Evolutionary conservation across 106 monocot species (phyloP), one percentile per base, ranked within the genome.

Genomic region (Xerophyta viscosa): DNA sequence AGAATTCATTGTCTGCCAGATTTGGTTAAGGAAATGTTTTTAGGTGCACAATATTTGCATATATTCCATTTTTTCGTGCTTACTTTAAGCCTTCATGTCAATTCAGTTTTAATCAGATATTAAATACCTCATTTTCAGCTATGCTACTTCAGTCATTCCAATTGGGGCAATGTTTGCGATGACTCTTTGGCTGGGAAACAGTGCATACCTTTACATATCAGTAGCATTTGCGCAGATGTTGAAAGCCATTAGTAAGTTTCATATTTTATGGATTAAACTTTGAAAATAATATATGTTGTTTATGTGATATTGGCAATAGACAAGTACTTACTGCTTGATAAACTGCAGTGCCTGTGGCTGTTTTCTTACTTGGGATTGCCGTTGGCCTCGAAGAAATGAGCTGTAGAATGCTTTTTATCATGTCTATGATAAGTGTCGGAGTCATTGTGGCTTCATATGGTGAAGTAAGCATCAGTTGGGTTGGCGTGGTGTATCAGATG

Each of bases 171-270:
- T 94, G 94, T 94, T 94, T 54, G 94, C 94, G 50, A 78, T 94
- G 88, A 94, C 94, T 27, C 69, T 94, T 31, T 94, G 94, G 94
- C 70, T 94, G 48, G 94, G 94, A 25, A 94, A 94, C 56, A 94
- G 88, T 56, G 94, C 94, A 46, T 94, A 94, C 68, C 81, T 94
- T 20, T 94, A 94, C 65, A 88, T 94, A 66, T 94, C 94, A 45
- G 94, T 94, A 56, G 84, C 94, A 65, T 94, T 94, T 81, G 94
- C 94, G 0, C 94, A 88, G 65, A 94, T 94, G 94, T 66, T 94
- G 71, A 94, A 88, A 81, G 94, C 94, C 52, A 72, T 84, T 41
- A 94, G 94, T 94, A 88, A 75, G 77, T 58, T 22, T 48, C n/a
- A 15, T 25, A 21, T 57, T 18, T 18, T 20, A 30, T 46, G 14